Percentiles rank a stretch among this genome's conserved stretches.
Evolutionary conservation across 2,329 filamentous ascomycete genomes (phyloP).

Genomic region (Talaromyces albobiverticillius): DNA sequence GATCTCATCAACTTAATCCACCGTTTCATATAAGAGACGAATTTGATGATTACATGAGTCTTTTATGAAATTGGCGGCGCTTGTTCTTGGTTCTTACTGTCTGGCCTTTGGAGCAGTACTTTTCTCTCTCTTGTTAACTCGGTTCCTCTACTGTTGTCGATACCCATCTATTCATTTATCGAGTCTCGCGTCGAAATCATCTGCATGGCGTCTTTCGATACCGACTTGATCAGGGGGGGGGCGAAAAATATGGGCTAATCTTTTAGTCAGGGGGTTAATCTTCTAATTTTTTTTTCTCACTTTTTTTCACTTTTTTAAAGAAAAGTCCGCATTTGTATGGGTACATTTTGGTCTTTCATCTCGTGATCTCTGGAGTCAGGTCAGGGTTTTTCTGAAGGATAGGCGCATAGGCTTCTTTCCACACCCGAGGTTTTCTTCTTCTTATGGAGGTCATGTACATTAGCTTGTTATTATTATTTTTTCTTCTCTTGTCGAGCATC

Average conservation of each 20-base stretch:
- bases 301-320: background rate
- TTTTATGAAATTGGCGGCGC: background rate
- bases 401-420: conserved; percentile 11
- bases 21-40: background rate
- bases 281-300: background rate
- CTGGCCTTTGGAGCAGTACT: background rate
- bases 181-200: background rate
- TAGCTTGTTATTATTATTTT: background rate
- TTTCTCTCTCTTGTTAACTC: background rate
- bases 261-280: background rate
- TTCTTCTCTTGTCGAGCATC: background rate
- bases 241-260: background rate
- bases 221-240: background rate
- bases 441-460: conserved; percentile 9
- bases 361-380: conserved; percentile 5
- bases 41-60: background rate
- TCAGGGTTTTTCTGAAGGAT: conserved; percentile 6
- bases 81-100: background rate
- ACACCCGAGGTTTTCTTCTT: conserved; percentile 4
- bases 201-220: background rate
- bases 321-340: background rate
- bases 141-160: background rate
- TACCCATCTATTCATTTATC: background rate
- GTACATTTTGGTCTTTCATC: background rate
- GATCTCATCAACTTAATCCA: conserved; percentile 40